Percentiles rank a stretch among this genome's conserved stretches.
These are phyloP conservation scores for Penicillium sp. DNA, from an alignment of 2,329 filamentous ascomycete genomes.

Conservation along the genomic window DNA sequence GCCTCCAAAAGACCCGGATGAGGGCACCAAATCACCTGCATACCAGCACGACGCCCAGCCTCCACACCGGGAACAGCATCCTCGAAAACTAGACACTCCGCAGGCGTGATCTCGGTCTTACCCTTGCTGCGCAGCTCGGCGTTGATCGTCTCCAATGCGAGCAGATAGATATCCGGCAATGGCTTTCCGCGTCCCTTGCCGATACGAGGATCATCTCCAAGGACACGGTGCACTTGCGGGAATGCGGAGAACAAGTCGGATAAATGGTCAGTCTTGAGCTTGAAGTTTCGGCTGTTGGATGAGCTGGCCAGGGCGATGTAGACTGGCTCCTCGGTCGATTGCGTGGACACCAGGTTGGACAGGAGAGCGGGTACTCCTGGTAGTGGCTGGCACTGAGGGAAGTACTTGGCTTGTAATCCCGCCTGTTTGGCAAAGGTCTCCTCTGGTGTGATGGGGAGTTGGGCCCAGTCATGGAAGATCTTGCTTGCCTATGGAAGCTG, in stretches of 20 bases:
- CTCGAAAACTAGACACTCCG: slow-evolving; percentile 95
- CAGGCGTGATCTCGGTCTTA: slow-evolving; percentile 67
- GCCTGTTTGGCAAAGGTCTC: slow-evolving; percentile 66
- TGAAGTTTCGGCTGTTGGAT: slow-evolving; percentile 71
- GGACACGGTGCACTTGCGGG: slow-evolving; percentile 68
- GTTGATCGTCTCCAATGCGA: slow-evolving; percentile 86
- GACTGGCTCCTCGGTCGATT: slow-evolving; percentile 53
- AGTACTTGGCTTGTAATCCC: slow-evolving; percentile 70
- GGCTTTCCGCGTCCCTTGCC: slow-evolving; percentile 84
- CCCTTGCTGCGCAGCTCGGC: slow-evolving; percentile 63
- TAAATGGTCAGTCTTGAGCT: slow-evolving; percentile 70
- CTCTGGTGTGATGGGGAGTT: slow-evolving; percentile 74
- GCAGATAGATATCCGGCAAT: slow-evolving; percentile 87
- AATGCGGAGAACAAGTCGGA: slow-evolving; percentile 62
- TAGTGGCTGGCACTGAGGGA: slow-evolving; percentile 74
- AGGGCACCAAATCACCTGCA: slow-evolving; percentile 92
- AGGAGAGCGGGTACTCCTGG: slow-evolving; percentile 77
- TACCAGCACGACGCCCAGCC: slow-evolving; percentile 84
- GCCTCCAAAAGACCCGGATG: slow-evolving; percentile 77
- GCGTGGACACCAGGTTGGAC: slow-evolving; percentile 38
- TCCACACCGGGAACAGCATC: slow-evolving; percentile 94
- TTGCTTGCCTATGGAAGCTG: slow-evolving; percentile 52
- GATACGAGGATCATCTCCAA: slow-evolving; percentile 85
- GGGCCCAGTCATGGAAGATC: slow-evolving; percentile 79
- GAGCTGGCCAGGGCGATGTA: slow-evolving; percentile 88